These are phyloP conservation scores for Pseudophaeomoniella oleicola DNA, from an alignment of 2,329 filamentous ascomycete genomes.

Conservation along the genomic window DNA sequence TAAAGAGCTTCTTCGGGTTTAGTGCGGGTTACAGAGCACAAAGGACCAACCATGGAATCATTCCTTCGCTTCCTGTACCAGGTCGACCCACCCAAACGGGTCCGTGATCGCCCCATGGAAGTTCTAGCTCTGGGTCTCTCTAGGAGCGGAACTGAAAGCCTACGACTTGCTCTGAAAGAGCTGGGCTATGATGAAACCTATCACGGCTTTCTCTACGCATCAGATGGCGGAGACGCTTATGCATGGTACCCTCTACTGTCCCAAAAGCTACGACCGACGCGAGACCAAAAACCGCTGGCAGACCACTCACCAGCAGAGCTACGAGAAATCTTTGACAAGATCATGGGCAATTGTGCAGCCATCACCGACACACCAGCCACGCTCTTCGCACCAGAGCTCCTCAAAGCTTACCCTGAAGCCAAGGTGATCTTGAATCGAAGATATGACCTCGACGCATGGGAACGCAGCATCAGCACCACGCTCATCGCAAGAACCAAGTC, in stretches of 20 bases:
- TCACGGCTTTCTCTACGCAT: no score
- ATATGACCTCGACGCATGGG: not conserved
- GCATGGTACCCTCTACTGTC: not conserved
- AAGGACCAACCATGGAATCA: no score
- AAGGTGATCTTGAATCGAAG: conserved; percentile 9
- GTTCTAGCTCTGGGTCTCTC: conserved; percentile 14
- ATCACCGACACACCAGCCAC: conserved; percentile 18
- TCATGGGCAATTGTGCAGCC: conserved; percentile 16
- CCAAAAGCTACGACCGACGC: not conserved
- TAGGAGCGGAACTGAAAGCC: conserved; percentile 13
- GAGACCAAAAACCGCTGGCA: not conserved
- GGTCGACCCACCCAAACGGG: not conserved
- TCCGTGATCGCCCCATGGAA: conserved; percentile 7
- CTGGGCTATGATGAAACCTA: conserved; percentile 14
- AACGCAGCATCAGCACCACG: not conserved
- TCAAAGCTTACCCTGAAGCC: conserved; percentile 18
- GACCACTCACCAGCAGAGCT: no score
- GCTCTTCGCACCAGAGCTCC: conserved; percentile 21
- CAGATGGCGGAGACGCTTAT: not conserved
- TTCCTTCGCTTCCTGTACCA: no score
- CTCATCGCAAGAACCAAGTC: not conserved
- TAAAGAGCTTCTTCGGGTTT: no score
- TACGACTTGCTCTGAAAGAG: conserved; percentile 12
- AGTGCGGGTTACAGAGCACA: no score
- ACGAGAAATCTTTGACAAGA: conserved; percentile 15